phyloP scores from a whole-genome alignment of 2,329 filamentous ascomycete species.

The Aspergillus fijiensis region DNA sequence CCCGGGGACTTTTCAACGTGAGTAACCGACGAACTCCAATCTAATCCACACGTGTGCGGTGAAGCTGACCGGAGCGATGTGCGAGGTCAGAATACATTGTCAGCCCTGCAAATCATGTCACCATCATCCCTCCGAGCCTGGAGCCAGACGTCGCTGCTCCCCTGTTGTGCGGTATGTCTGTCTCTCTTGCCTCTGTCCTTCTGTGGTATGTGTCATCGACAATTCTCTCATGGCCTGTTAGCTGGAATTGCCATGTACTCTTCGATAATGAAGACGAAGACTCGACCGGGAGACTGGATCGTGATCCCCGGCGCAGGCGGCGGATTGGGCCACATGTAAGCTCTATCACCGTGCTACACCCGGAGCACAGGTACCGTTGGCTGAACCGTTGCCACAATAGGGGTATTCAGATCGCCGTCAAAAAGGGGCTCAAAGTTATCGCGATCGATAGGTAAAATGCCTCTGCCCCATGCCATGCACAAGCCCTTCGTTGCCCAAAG shows the following conservation, averaged over 20 bases:
- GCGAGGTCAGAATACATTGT: conserved; percentile 33
- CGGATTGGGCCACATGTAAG: conserved; percentile 41
- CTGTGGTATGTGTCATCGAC: conserved; percentile 29
- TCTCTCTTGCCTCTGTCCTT: neutral
- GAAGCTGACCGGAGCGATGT: neutral
- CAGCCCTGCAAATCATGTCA: conserved; percentile 37
- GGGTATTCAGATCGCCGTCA: conserved; percentile 39
- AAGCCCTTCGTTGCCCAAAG: neutral
- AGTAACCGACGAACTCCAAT: neutral
- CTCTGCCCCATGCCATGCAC: neutral
- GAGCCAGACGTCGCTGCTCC: conserved; percentile 36
- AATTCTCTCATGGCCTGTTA: conserved; percentile 4
- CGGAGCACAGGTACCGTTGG: neutral
- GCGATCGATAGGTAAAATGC: conserved; percentile 37
- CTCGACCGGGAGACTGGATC: conserved; percentile 36
- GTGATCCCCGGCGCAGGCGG: conserved; percentile 40
- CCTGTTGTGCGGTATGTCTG: conserved; percentile 36
- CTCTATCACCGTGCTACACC: neutral
- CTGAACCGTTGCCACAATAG: conserved; percentile 17
- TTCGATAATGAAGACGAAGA: conserved; percentile 39
- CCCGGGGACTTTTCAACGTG: conserved; percentile 40
- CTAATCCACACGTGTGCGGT: neutral
- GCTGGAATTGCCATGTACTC: conserved; percentile 43
- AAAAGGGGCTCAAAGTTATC: conserved; percentile 38
- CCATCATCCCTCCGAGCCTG: conserved; percentile 35